phyloP scores from a whole-genome alignment of 306 rosid species.

The Acmispon strigosus region DNA sequence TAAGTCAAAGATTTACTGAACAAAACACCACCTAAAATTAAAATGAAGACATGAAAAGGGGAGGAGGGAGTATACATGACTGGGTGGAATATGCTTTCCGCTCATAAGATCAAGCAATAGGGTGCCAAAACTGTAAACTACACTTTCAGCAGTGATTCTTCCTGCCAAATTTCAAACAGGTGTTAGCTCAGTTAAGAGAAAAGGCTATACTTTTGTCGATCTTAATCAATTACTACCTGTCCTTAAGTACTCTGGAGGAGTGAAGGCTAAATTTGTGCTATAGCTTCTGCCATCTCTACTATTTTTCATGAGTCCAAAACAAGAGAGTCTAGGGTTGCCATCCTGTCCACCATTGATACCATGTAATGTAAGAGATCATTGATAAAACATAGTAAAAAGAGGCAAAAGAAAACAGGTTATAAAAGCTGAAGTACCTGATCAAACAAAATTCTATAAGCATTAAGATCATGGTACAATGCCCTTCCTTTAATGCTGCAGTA shows the following conservation, averaged over 20 bases:
- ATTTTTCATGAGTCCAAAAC: constrained; percentile 98
- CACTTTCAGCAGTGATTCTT: constrained; percentile 81
- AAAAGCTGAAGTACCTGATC: constrained; percentile 52
- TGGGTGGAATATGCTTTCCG: constrained; percentile 93
- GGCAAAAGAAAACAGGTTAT: not conserved
- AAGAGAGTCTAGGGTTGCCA: constrained; percentile 88
- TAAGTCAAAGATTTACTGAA: constrained; percentile 1
- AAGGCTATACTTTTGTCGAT: not conserved
- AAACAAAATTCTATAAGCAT: constrained; percentile 92
- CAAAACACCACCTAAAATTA: constrained; percentile 14
- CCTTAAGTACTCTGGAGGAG: constrained; percentile 97
- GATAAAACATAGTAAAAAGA: constrained; percentile 6
- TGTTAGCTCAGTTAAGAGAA: constrained; percentile 1
- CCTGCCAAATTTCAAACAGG: constrained; percentile 46
- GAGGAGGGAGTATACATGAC: constrained; percentile 52
- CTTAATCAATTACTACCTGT: constrained; percentile 50
- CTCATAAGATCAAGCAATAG: constrained; percentile 88
- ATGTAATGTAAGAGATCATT: constrained; percentile 11
- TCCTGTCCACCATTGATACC: constrained; percentile 46
- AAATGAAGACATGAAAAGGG: constrained; percentile 17
- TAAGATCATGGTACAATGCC: constrained; percentile 92
- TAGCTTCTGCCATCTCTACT: constrained; percentile 98
- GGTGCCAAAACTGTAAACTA: constrained; percentile 86
- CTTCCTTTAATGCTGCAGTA: constrained; percentile 83
- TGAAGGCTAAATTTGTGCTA: constrained; percentile 94